Conservation (phyloP, 208 protist species). For the Porcisia deanei region DNA sequence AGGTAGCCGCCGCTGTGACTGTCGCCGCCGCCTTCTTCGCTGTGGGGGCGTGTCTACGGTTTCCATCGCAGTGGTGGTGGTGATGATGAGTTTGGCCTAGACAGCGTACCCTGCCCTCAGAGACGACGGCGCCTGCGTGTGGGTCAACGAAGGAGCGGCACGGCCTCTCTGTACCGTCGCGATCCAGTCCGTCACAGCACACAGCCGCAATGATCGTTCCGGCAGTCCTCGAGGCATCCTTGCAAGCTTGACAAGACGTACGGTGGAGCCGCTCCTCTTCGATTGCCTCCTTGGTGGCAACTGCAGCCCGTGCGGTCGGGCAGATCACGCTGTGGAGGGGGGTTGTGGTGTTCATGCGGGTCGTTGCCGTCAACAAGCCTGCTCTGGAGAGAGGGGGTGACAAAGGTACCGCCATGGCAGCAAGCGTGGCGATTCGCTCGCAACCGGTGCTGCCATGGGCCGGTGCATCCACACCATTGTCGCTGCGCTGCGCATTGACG, state of each 20-base stretch:
- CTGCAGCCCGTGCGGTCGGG: slow-evolving; percentile 29
- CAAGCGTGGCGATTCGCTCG: neutral
- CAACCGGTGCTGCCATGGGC: neutral
- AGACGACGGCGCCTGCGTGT: neutral
- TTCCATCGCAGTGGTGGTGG: neutral
- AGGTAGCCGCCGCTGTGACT: neutral
- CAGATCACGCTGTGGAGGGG: slow-evolving; percentile 27
- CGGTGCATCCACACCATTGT: neutral
- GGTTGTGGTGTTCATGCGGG: slow-evolving; percentile 33
- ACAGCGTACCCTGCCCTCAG: neutral
- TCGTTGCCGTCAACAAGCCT: neutral
- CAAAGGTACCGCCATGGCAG: neutral
- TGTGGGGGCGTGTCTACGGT: neutral
- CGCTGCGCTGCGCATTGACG: neutral
- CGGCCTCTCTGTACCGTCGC: neutral
- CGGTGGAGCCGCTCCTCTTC: slow-evolving; percentile 45
- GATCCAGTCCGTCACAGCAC: neutral
- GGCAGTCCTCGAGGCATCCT: neutral
- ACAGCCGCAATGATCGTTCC: neutral
- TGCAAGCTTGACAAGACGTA: slow-evolving; percentile 34
- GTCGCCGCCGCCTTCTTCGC: neutral
- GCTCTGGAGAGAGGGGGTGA: neutral
- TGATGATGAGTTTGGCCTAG: neutral
- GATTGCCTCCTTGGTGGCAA: slow-evolving; percentile 35
- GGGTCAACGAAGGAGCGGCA: neutral